A percentile compares a stretch with the other conserved stretches of the same genome.
These are phyloP conservation scores for Melocanna baccifera DNA, from an alignment of 176 grass and related monocot species.

Conservation along the genomic window DNA sequence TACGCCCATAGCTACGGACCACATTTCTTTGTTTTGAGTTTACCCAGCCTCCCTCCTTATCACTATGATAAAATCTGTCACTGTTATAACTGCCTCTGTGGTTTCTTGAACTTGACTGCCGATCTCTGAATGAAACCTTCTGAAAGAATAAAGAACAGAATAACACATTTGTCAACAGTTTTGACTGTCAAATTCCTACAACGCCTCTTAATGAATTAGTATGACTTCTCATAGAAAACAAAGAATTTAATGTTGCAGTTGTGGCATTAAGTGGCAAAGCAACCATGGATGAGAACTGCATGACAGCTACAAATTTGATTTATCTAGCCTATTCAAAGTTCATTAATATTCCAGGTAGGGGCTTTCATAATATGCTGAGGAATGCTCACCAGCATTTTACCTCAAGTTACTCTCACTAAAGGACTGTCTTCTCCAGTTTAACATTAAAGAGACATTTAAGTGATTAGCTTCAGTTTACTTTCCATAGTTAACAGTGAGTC, in stretches of 20 bases:
- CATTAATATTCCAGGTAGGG: background rate
- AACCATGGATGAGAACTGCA: background rate
- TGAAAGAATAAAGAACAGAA: slow-evolving; percentile 13
- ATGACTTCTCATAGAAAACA: background rate
- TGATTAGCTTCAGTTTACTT: background rate
- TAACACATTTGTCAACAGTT: background rate
- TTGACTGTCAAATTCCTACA: background rate
- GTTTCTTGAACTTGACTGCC: slow-evolving; percentile 49
- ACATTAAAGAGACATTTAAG: background rate
- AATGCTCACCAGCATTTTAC: background rate
- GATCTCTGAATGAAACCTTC: slow-evolving; percentile 49
- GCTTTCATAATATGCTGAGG: background rate
- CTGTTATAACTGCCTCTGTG: slow-evolving; percentile 45
- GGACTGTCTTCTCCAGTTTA: background rate
- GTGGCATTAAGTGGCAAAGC: background rate
- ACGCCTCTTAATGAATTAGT: background rate
- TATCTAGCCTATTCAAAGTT: background rate
- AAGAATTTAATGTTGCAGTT: background rate
- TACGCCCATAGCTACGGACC: slow-evolving; percentile 25
- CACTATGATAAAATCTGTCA: slow-evolving; percentile 31
- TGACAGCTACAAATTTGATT: background rate
- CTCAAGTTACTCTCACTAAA: background rate
- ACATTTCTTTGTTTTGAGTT: slow-evolving; percentile 35
- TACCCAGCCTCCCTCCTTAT: slow-evolving; percentile 56
- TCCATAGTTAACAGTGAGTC: background rate